Base-by-base conservation (phyloP, 768 basidiomycete genomes). In the Agaricus sinodeliciosus region DNA sequence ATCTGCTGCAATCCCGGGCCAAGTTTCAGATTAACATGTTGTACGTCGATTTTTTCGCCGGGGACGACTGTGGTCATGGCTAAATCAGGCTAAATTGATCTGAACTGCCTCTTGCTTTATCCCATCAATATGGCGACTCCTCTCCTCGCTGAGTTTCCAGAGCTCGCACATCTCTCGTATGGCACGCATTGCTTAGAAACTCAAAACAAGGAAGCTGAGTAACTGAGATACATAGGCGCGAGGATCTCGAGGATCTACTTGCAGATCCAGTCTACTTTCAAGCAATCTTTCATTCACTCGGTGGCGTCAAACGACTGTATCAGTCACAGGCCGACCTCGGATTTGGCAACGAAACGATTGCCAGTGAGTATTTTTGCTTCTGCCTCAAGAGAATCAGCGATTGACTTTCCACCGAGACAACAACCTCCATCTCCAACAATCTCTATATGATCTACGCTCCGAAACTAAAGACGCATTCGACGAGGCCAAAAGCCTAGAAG, bases 391-490 rank as follows among this genome's bases (percentile, higher is more conserved):
- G 37, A 49, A 41, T 2, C 13, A 9, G 12, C 41, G 9, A 45
- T 43, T 55, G 56, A 49, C 48, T 28, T 53, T 43, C 36, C 54
- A 48, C 57, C 19, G 52, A 96, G 93, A 78, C 57, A 79, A 80
- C 59, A 94, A 92, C 64, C 69, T 92, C 40, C 73, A 81, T 9
- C 69, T 92, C 11, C 86, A 94, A 64, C 85, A 92, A 37, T 73
- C 72, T 9, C 71, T 98, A 18, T 88, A 90, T 60, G 72, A 76
- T 40, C 70, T 97, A 37, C 74, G 95, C 31, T 73, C 84, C 2
- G 87, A 92, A 56, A 95, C 94, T 0, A 80, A 94, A 60, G 85
- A 84, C 18, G 84, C 90, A 0, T 97, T 95, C 60, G 85, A 92
- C 59, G 81, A 94, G 56, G 92, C 94, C 2, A 88, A 90, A 63